phyloP scores from a whole-genome alignment of 148 eudicot species.

The Persicaria tinctoria region DNA sequence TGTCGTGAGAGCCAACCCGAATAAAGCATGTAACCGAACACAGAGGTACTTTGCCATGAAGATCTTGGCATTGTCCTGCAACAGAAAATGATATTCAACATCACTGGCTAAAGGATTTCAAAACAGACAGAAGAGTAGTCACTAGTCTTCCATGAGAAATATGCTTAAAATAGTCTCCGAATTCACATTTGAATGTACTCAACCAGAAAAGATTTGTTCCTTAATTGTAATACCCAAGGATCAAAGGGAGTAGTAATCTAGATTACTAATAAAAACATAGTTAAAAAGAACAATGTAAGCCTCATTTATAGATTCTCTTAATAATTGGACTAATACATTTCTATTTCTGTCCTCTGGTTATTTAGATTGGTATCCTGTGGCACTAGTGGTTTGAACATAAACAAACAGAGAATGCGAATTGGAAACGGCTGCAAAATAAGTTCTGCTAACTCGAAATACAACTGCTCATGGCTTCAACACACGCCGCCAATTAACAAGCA shows the following conservation, averaged over 20 bases:
- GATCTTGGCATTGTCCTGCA: constrained; percentile 59
- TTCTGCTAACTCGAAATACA: too few relatives aligned
- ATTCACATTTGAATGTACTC: background rate
- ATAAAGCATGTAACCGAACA: constrained; percentile 54
- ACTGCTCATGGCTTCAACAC: background rate
- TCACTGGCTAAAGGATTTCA: background rate
- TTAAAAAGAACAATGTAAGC: too few relatives aligned
- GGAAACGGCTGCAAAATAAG: too few relatives aligned
- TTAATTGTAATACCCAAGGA: too few relatives aligned
- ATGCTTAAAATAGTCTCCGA: background rate
- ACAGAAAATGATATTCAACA: background rate
- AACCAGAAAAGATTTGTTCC: background rate
- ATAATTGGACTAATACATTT: too few relatives aligned
- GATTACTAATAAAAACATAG: too few relatives aligned
- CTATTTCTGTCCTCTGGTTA: too few relatives aligned
- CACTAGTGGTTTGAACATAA: too few relatives aligned
- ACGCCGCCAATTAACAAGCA: background rate
- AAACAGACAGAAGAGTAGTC: background rate
- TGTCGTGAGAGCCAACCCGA: constrained; percentile 48
- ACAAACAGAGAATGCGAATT: too few relatives aligned
- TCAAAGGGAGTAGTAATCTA: too few relatives aligned
- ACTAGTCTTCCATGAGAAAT: background rate
- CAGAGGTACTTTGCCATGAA: constrained; percentile 76
- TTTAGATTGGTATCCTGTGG: too few relatives aligned
- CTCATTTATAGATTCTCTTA: too few relatives aligned